Percentiles rank a stretch among this genome's conserved stretches.
Evolutionary conservation across 2,329 filamentous ascomycete species (phyloP).

Genomic region (Botrytis fragariae): DNA sequence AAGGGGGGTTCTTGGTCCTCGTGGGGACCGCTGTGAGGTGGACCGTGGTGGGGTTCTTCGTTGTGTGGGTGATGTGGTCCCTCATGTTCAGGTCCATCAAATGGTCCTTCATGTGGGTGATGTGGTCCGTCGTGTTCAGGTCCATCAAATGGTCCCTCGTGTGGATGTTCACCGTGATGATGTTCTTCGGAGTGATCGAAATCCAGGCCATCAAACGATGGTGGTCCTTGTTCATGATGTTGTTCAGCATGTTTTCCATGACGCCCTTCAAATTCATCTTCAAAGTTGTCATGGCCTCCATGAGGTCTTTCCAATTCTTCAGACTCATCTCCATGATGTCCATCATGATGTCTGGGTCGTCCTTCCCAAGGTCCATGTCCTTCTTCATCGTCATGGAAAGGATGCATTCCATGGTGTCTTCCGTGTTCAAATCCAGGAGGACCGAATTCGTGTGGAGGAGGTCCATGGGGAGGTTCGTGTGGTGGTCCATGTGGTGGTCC

Average conservation of each 20-base stretch:
- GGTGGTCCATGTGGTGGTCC: constrained; percentile 16
- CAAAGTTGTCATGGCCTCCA: neutral
- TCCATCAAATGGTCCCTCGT: neutral
- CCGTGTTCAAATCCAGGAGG: constrained; percentile 18
- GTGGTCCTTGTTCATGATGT: neutral
- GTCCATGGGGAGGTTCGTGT: constrained; percentile 13
- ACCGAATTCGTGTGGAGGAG: neutral
- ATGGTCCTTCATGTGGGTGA: neutral
- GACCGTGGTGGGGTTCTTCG: neutral
- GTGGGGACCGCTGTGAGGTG: neutral
- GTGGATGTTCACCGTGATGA: neutral
- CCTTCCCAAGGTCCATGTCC: neutral
- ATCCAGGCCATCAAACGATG: neutral
- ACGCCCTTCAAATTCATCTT: neutral
- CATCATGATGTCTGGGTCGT: neutral
- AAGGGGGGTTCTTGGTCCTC: neutral
- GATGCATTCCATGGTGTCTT: neutral
- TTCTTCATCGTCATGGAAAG: constrained; percentile 2
- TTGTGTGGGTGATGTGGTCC: neutral
- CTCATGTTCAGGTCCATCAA: neutral
- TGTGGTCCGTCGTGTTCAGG: constrained; percentile 8
- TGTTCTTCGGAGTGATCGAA: neutral
- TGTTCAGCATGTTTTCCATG: neutral
- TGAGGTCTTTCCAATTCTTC: neutral
- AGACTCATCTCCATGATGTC: constrained; percentile 1